A percentile compares a stretch with the other conserved stretches of the same genome.
Evolutionary conservation across 805 yeast genomes (phyloP).

Genomic region (Metschnikowia kunwiensis): DNA sequence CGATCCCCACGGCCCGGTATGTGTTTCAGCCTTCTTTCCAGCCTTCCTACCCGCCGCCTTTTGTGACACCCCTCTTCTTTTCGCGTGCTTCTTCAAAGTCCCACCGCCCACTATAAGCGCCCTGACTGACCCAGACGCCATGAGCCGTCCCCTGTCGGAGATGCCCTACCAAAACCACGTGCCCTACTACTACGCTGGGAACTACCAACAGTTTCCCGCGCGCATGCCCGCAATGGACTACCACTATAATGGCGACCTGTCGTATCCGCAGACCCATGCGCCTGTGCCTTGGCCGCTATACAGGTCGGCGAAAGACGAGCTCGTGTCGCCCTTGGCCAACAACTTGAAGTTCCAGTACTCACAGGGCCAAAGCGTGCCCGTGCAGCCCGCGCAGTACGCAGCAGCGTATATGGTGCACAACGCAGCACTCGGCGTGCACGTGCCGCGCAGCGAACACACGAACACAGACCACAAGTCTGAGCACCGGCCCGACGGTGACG

Average conservation of each 20-base stretch:
- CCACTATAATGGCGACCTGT: constrained; percentile 6
- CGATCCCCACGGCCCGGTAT: neutral
- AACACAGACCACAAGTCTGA: neutral
- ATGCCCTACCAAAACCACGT: constrained; percentile 5
- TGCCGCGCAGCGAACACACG: constrained; percentile 1
- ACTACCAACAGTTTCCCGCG: constrained; percentile 1
- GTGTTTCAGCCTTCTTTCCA: constrained; percentile 1
- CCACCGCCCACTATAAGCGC: neutral
- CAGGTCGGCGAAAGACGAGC: constrained; percentile 5
- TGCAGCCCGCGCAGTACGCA: constrained; percentile 3
- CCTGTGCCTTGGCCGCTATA: neutral
- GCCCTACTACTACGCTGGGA: constrained; percentile 2
- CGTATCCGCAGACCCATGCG: constrained; percentile 5
- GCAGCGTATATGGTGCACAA: constrained; percentile 3
- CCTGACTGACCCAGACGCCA: no score
- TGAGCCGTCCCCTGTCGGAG: constrained; percentile 5
- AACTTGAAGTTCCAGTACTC: constrained; percentile 2
- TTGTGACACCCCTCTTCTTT: neutral
- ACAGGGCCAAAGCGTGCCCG: neutral
- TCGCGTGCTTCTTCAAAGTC: neutral
- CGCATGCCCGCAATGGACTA: constrained; percentile 5
- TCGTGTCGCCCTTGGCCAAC: constrained; percentile 9
- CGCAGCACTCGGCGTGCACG: constrained; percentile 1
- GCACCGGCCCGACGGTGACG: neutral
- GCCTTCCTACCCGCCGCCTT: neutral